Conservation (phyloP, 2,329 filamentous ascomycete genomes). For the Ophiostoma angusticollis region DNA sequence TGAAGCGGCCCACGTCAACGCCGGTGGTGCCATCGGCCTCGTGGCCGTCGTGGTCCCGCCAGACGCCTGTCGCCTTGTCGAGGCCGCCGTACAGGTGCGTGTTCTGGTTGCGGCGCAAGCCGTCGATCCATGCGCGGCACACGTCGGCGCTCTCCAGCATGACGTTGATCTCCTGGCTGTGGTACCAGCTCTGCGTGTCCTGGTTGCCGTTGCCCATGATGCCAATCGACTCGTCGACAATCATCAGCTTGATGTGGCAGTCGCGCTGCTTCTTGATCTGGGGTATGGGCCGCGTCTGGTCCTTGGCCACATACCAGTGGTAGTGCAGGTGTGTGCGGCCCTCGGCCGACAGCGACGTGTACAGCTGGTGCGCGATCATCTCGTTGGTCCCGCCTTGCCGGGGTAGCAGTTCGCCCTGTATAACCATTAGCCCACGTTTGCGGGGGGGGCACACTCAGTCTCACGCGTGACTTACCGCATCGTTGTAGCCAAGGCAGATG, state of each 20-base stretch:
- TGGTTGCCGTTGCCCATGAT: conserved; percentile 69
- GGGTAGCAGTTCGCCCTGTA: conserved; percentile 57
- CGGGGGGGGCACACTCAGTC: too few relatives aligned
- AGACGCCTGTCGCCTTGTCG: conserved; percentile 42
- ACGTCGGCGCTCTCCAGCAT: conserved; percentile 54
- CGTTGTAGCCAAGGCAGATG: conserved; percentile 68
- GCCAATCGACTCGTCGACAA: conserved; percentile 54
- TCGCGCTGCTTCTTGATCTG: conserved; percentile 52
- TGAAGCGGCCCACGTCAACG: conserved; percentile 39
- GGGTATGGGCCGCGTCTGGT: conserved; percentile 55
- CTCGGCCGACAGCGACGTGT: conserved; percentile 36
- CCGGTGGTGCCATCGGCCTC: conserved; percentile 38
- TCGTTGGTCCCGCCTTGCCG: conserved; percentile 67
- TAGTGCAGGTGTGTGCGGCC: conserved; percentile 42
- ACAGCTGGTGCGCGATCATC: conserved; percentile 49
- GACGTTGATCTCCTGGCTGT: conserved; percentile 65
- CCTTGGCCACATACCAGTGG: conserved; percentile 61
- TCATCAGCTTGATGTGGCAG: conserved; percentile 68
- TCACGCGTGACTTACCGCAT: conserved; percentile 41
- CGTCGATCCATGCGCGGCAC: conserved; percentile 50
- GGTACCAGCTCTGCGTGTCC: conserved; percentile 69
- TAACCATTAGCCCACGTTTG: too few relatives aligned
- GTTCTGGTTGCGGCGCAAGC: conserved; percentile 43
- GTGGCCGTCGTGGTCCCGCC: conserved; percentile 40
- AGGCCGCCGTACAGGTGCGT: conserved; percentile 45